Evolutionary conservation across 2,329 filamentous ascomycete species (phyloP), one percentile per base, ranked within the genome.

Genomic region (Helotiales sp.): DNA sequence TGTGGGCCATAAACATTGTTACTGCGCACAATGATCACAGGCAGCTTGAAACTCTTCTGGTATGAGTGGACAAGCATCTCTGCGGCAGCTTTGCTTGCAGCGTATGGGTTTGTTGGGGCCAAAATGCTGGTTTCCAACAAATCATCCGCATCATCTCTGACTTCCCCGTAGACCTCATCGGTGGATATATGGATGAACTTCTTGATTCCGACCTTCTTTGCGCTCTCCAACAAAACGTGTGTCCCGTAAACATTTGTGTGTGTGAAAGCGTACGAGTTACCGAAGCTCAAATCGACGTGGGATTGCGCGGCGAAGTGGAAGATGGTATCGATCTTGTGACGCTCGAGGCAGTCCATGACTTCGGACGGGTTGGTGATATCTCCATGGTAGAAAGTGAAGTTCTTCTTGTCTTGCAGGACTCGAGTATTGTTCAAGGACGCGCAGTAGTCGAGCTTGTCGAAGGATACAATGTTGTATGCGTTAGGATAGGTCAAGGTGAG

Each of bases 11-110:
- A 96, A 32, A 95, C 91, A 74, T 96, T 95, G 81, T 95, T 95
- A 77, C 91, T 91, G 59, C 92, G 85, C 30, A 94, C 90, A 73
- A 94, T 92, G 70, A 95, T 92, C 61, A 89, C 87, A 1, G 92
- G 92, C 13, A 96, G 83, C 78, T 91, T 91, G 83, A 93, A 94
- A 78, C 89, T 92, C 81, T 92, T 93, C 76, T 90, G 86, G 77
- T 94, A 96, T n/a, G 91, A 92, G 77, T 91, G 89, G n/a, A 95
- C 91, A 75, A 93, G 84, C 91, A 93, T 93, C 80, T 94, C 91
- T 6, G 91, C 91, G 1, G 91, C 91, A 2, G 91, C 91, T 79
- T 94, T 94, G 79, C 88, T 91, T 22, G 91, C 91, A 10, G 91
- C 89, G 73, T 94, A 94, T 15, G 92, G 92, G 75, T 95, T 96